Conservation (phyloP, 2,329 filamentous ascomycete species). For the Periconia sp. region DNA sequence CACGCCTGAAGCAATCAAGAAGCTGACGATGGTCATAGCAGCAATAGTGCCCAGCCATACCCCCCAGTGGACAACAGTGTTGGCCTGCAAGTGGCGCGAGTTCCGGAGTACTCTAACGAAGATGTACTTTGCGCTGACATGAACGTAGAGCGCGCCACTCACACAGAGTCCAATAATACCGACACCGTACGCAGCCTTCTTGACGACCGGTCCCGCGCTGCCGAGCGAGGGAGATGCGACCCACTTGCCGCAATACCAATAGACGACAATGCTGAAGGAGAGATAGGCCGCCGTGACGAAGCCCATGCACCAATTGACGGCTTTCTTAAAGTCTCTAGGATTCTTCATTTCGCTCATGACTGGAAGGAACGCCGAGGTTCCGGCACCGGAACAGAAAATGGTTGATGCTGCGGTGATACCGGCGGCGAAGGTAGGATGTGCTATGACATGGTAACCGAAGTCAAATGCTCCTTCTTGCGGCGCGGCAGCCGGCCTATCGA, state of each 20-base stretch:
- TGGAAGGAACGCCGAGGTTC: constrained; percentile 66
- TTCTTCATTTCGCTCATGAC: constrained; percentile 70
- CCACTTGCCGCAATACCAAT: constrained; percentile 67
- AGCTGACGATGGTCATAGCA: constrained; percentile 52
- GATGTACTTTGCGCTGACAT: constrained; percentile 60
- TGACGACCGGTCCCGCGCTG: constrained; percentile 62
- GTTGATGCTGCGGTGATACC: constrained; percentile 63
- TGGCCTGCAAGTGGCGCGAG: constrained; percentile 57
- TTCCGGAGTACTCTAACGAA: constrained; percentile 61
- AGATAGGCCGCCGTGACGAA: constrained; percentile 65
- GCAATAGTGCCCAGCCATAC: constrained; percentile 58
- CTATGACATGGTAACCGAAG: constrained; percentile 64
- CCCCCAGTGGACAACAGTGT: constrained; percentile 57
- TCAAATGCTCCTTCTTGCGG: constrained; percentile 65
- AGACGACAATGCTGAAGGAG: constrained; percentile 65
- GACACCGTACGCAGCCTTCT: constrained; percentile 66
- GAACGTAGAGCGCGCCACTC: constrained; percentile 54
- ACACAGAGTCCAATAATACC: constrained; percentile 62
- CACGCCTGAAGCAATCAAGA: constrained; percentile 60
- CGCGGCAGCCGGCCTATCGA: constrained; percentile 65
- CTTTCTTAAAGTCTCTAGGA: constrained; percentile 65
- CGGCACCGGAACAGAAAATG: constrained; percentile 66
- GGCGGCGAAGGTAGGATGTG: constrained; percentile 62
- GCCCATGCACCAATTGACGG: constrained; percentile 65
- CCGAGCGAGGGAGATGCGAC: constrained; percentile 67